Percentiles rank a stretch among this genome's conserved stretches.
These are phyloP conservation scores for Monosporascus sp. DNA, from an alignment of 2,329 filamentous ascomycete species.

Conservation along the genomic window DNA sequence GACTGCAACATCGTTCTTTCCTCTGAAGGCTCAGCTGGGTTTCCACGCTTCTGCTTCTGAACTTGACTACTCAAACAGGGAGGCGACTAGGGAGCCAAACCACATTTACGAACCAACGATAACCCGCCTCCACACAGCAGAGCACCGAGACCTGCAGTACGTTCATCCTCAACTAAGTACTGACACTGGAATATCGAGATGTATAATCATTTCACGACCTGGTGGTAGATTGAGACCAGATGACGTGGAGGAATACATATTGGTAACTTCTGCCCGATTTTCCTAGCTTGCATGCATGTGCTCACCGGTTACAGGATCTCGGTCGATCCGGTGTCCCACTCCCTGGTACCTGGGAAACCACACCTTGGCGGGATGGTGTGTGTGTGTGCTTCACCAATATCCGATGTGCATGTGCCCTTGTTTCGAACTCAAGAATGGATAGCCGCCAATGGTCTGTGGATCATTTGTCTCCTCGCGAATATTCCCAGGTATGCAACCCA, in stretches of 20 bases:
- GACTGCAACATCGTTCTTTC: conserved; percentile 57
- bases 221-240: conserved; percentile 22
- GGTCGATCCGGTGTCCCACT: conserved; percentile 29
- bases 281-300: not conserved
- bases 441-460: conserved; percentile 42
- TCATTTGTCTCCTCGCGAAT: conserved; percentile 40
- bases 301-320: conserved; percentile 32
- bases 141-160: conserved; percentile 14
- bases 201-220: conserved; percentile 35
- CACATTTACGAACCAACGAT: conserved; percentile 3
- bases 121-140: conserved; percentile 5
- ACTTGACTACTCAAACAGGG: conserved; percentile 10
- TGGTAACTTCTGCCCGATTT: conserved; percentile 30
- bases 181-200: conserved; percentile 40
- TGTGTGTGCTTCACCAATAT: conserved; percentile 56
- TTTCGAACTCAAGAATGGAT: conserved; percentile 38
- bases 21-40: conserved; percentile 30
- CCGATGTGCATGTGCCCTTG: conserved; percentile 49
- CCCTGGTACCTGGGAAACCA: conserved; percentile 33
- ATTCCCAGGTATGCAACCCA: conserved; percentile 30
- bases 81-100: conserved; percentile 6
- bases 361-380: conserved; percentile 35
- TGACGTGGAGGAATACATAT: conserved; percentile 40
- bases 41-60: conserved; percentile 10
- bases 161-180: conserved; percentile 37